These are phyloP conservation scores for Rhodamnia rubescens DNA, from an alignment of 345 rosid genomes.

Conservation along the genomic window DNA sequence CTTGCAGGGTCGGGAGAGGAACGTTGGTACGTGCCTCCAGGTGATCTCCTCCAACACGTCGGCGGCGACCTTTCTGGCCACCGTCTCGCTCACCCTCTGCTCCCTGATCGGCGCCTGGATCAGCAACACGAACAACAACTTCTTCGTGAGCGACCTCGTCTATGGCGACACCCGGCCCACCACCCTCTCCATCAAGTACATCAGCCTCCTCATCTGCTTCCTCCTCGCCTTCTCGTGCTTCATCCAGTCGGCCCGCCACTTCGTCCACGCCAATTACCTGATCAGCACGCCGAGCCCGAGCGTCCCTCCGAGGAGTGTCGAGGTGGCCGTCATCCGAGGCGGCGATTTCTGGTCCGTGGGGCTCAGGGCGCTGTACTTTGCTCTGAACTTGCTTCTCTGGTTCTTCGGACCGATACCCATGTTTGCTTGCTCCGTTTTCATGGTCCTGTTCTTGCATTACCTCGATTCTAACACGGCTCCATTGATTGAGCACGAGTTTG, in stretches of 20 bases:
- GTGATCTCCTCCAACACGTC: conserved; percentile 48
- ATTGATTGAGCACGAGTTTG: conserved; percentile 6
- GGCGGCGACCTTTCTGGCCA: conserved; percentile 53
- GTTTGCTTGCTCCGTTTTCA: conserved; percentile 42
- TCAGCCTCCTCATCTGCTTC: conserved; percentile 51
- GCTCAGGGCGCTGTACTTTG: conserved; percentile 62
- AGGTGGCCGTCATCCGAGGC: conserved; percentile 39
- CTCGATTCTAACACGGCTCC: conserved; percentile 43
- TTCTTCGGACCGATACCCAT: conserved; percentile 84
- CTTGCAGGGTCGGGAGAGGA: not conserved
- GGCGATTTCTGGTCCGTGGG: conserved; percentile 75
- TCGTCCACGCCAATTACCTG: conserved; percentile 59
- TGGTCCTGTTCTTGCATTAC: conserved; percentile 34
- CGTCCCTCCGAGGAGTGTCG: conserved; percentile 26
- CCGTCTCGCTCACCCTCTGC: conserved; percentile 55
- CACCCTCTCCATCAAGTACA: conserved; percentile 54
- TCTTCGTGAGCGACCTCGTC: conserved; percentile 24
- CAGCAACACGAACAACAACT: conserved; percentile 29
- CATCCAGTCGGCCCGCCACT: conserved; percentile 52
- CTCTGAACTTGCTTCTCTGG: conserved; percentile 55
- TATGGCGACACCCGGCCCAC: conserved; percentile 18
- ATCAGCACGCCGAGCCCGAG: conserved; percentile 43
- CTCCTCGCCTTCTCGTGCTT: conserved; percentile 63
- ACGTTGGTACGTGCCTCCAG: conserved; percentile 28
- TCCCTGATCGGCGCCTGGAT: conserved; percentile 87